phyloP scores from a whole-genome alignment of 305 asterid genomes.

The Fraxinus ornus region DNA sequence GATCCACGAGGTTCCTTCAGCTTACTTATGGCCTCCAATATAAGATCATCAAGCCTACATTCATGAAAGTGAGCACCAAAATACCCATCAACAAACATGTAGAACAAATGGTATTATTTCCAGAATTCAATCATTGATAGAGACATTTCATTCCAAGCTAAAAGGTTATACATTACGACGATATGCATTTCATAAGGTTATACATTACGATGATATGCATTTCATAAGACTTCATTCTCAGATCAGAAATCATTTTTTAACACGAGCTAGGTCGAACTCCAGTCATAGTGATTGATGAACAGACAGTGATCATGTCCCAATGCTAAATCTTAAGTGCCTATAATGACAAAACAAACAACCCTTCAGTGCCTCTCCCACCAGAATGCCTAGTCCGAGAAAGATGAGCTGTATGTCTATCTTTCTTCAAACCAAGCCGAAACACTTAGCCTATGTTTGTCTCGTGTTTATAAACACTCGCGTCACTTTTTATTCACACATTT shows the following conservation, averaged over 20 bases:
- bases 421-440: background rate
- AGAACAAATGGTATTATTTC: background rate
- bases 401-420: background rate
- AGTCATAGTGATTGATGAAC: background rate
- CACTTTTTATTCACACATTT: background rate
- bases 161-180: background rate
- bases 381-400: background rate
- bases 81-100: slow-evolving; percentile 9
- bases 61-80: slow-evolving; percentile 20
- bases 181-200: background rate
- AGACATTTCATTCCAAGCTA: slow-evolving; percentile 5
- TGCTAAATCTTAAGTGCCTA: background rate
- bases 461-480: background rate
- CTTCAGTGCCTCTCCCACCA: background rate
- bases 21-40: slow-evolving; percentile 77
- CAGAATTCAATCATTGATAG: background rate
- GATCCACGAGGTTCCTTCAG: slow-evolving; percentile 95
- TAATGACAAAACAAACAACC: background rate
- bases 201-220: background rate
- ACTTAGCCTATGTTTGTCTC: background rate
- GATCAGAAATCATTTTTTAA: background rate
- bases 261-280: background rate
- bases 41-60: slow-evolving; percentile 69
- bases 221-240: slow-evolving; percentile 3
- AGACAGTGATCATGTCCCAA: background rate